These are phyloP conservation scores for Phytophthora pseudosyringae DNA, from an alignment of 352 stramenopile genomes.

Conservation along the genomic window DNA sequence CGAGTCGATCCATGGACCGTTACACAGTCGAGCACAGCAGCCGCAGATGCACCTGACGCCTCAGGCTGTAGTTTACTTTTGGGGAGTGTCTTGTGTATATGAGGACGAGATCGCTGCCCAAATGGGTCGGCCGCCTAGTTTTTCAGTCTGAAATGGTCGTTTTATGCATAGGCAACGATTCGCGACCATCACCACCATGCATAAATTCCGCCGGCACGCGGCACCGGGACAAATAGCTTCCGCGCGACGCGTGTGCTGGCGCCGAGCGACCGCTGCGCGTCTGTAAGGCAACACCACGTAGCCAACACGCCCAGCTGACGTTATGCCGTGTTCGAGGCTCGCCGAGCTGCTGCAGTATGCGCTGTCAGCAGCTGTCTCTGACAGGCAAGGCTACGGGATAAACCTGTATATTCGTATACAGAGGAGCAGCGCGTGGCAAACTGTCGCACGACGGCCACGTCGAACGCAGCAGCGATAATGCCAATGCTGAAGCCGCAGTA, in stretches of 20 bases:
- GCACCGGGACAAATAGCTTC: conserved; percentile 44
- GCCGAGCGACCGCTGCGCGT: not conserved
- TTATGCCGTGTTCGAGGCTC: not conserved
- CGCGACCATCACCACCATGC: conserved; percentile 17
- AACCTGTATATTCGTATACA: conserved; percentile 31
- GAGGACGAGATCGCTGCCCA: not conserved
- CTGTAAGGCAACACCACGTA: not conserved
- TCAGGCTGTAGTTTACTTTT: no score
- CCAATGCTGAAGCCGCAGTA: not conserved
- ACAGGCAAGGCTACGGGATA: not conserved
- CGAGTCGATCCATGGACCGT: no score
- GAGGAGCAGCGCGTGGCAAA: conserved; percentile 8
- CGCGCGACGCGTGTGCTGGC: conserved; percentile 21
- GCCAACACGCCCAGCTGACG: conserved; percentile 6
- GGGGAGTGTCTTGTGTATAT: not conserved
- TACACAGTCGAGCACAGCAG: no score
- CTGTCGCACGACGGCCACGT: conserved; percentile 11
- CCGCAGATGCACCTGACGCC: no score
- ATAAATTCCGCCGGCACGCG: conserved; percentile 32
- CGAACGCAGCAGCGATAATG: not conserved
- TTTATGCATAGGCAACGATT: conserved; percentile 28
- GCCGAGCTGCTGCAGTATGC: not conserved
- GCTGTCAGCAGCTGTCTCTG: not conserved
- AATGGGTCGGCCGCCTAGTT: not conserved
- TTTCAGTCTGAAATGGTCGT: not conserved